Evolutionary conservation across 257 asterid genomes (phyloP).

Genomic region (Rehmannia glutinosa): DNA sequence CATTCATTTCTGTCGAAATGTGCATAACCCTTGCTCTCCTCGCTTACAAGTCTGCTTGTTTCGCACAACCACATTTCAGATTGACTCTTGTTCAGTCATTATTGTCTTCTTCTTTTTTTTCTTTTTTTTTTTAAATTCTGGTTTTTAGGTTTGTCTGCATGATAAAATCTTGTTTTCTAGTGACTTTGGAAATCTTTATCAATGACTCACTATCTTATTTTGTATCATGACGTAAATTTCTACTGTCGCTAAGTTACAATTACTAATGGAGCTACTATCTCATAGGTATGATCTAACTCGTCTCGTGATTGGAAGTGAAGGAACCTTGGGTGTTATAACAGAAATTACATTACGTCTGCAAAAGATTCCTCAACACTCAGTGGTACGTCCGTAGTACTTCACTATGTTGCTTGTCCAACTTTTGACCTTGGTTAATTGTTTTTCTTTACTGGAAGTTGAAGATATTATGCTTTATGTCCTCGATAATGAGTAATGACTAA

Average conservation of each 20-base stretch:
- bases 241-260: not conserved
- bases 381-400: slow-evolving; percentile 49
- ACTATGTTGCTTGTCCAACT: slow-evolving; percentile 14
- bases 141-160: no score
- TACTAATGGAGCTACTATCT: slow-evolving; percentile 23
- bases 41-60: not conserved
- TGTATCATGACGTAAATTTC: not conserved
- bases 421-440: not conserved
- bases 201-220: not conserved
- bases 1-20: not conserved
- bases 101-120: no score
- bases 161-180: not conserved
- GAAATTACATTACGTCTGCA: slow-evolving; percentile 96
- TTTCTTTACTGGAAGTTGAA: not conserved
- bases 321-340: slow-evolving; percentile 93
- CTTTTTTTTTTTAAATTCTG: no score
- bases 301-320: slow-evolving; percentile 95
- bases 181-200: not conserved
- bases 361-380: slow-evolving; percentile 76
- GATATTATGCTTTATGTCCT: not conserved
- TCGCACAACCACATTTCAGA: not conserved
- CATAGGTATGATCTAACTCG: slow-evolving; percentile 91
- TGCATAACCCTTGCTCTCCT: not conserved
- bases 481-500: not conserved
- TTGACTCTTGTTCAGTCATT: not conserved